phyloP scores from a whole-genome alignment of 2,329 filamentous ascomycete genomes.

The Penicillium sp. region DNA sequence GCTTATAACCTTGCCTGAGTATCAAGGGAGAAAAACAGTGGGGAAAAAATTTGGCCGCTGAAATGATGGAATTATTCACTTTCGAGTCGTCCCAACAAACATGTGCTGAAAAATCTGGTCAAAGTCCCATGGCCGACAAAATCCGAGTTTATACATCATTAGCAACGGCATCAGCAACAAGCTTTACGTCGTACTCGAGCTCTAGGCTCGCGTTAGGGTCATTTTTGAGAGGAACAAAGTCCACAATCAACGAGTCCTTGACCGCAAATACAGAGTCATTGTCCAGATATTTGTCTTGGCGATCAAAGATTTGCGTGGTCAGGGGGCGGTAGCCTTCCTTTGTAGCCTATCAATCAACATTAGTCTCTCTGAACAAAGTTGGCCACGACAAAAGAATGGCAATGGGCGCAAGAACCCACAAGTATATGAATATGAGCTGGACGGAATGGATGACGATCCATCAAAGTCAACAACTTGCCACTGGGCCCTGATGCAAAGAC shows the following conservation, averaged over 20 bases:
- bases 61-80: too few species aligned
- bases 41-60: too few species aligned
- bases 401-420: conserved; percentile 32
- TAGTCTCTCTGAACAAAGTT: not conserved
- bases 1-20: too few species aligned
- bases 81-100: not conserved
- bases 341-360: conserved; percentile 38
- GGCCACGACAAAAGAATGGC: not conserved
- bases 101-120: not conserved
- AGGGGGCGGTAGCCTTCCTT: conserved; percentile 60
- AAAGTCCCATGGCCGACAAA: not conserved
- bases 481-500: conserved; percentile 43
- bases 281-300: conserved; percentile 56
- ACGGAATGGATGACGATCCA: conserved; percentile 57
- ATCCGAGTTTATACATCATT: conserved; percentile 2
- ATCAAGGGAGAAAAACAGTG: too few species aligned
- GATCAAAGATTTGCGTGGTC: conserved; percentile 72
- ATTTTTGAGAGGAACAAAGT: conserved; percentile 49
- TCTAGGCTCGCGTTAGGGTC: conserved; percentile 50
- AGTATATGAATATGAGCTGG: conserved; percentile 61
- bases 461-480: conserved; percentile 51
- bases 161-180: conserved; percentile 23
- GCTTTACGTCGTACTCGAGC: conserved; percentile 48
- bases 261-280: conserved; percentile 56
- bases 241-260: conserved; percentile 54